phyloP scores from a whole-genome alignment of 495 filamentous ascomycete genomes.

The Oleoguttula mirabilis region DNA sequence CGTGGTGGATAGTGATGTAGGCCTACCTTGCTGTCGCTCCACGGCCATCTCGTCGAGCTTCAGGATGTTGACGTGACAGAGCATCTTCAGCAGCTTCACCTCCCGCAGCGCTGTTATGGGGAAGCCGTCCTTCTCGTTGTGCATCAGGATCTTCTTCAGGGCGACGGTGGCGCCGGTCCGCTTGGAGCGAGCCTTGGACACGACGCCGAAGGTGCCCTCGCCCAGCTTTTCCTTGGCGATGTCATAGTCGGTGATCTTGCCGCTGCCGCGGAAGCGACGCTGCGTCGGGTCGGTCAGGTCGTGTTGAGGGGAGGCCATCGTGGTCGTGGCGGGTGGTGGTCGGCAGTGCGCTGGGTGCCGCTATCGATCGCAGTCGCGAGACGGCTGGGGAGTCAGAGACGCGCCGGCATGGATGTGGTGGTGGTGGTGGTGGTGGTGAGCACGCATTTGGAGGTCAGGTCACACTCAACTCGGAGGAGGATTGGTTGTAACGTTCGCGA shows the following conservation, averaged over 20 bases:
- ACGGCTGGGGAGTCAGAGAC: no score
- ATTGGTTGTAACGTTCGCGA: no score
- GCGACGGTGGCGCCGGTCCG: slow-evolving; percentile 63
- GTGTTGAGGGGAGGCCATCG: slow-evolving; percentile 16
- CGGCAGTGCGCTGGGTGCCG: no score
- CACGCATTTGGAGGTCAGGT: no score
- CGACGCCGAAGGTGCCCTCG: slow-evolving; percentile 96
- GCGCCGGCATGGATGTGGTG: no score
- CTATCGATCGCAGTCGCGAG: no score
- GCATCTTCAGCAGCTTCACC: slow-evolving; percentile 91
- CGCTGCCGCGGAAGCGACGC: slow-evolving; percentile 67
- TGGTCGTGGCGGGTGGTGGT: no score
- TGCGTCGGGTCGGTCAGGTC: slow-evolving; percentile 21
- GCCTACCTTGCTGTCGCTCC: slow-evolving; percentile 53
- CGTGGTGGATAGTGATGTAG: no score
- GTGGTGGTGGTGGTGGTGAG: no score
- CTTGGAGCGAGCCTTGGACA: slow-evolving; percentile 75
- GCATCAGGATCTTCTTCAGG: slow-evolving; percentile 89
- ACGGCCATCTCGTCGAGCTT: slow-evolving; percentile 91
- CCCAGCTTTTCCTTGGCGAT: slow-evolving; percentile 73
- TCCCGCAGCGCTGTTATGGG: slow-evolving; percentile 71
- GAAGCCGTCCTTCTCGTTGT: slow-evolving; percentile 74
- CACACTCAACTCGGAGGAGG: no score
- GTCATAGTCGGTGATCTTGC: slow-evolving; percentile 77
- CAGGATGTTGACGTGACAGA: slow-evolving; percentile 81